Base-by-base conservation (phyloP, 73 alveolate species). In the Uronychia setigera region DNA sequence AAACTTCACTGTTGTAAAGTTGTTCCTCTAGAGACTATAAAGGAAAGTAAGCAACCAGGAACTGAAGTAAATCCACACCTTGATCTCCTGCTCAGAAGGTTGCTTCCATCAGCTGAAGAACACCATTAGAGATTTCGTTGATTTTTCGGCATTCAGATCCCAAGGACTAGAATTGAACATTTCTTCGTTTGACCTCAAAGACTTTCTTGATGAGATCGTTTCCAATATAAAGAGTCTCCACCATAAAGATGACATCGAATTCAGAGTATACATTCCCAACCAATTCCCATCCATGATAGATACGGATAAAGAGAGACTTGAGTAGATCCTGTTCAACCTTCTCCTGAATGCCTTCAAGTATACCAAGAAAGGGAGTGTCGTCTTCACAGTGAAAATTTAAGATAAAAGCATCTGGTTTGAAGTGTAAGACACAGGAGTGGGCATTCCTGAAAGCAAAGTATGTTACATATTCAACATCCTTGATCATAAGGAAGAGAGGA, bases 341-440 rank as follows among this genome's bases (percentile, higher is more conserved):
- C 67, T 46, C 67, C n/a, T 46, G 5, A 46, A 46, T 19, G 67
- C 67, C 5, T 46, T 46, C 67, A 46, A 46, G 67, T 46, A 46
- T 19, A 46, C 67, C 67, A 46, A 46, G 5, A 19, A 5, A 5
- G 67, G 67, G 67, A 46, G 67, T 11, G 67, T 46, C 67, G 19
- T 19, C 67, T 46, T 46, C 67, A 46, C 5, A 19, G 67, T 19
- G 19, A 19, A 46, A 19, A 5, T 46, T 19, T 11, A 46, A 46
- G 19, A 46, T 5, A 46, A 46, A 11, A 5, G 67, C n/a, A 19
- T 46, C 67, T 46, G n/a, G n/a, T 67, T 67, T 26, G 14, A 5
- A 67, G 79, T 67, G 14, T 1, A 67, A 5, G 79, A 67, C 32
- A 67, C 79, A 26, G 79, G 79, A 25, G 79, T 67, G 5, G 79